A percentile compares a stretch with the other conserved stretches of the same genome.
Evolutionary conservation across 345 rosid genomes (phyloP).

Genomic region (Ceriops zippeliana): DNA sequence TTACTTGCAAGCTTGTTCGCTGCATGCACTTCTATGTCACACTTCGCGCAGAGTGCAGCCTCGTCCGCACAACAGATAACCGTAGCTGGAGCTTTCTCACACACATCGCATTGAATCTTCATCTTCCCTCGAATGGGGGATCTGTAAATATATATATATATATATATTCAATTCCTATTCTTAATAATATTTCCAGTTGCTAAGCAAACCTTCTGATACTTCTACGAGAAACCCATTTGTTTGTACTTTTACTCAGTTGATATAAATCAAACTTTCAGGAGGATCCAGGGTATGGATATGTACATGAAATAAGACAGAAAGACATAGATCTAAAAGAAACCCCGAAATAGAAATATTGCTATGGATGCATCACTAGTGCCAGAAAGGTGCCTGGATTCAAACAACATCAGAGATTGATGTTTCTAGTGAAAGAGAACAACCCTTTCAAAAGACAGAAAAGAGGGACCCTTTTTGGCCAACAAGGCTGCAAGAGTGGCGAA

Average conservation of each 20-base stretch:
- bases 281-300: background rate
- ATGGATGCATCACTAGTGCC: background rate
- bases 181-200: constrained; percentile 5
- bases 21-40: constrained; percentile 86
- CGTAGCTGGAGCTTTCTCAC: constrained; percentile 91
- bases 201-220: constrained; percentile 10
- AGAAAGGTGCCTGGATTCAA: background rate
- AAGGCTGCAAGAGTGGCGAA: too few species aligned
- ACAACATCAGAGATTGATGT: too few species aligned
- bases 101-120: constrained; percentile 98
- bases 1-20: constrained; percentile 95
- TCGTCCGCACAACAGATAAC: constrained; percentile 98
- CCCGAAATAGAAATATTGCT: background rate
- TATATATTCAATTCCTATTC: background rate
- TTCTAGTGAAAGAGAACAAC: background rate
- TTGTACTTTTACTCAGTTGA: background rate
- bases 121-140: constrained; percentile 28
- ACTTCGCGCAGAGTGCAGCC: constrained; percentile 82
- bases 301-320: background rate
- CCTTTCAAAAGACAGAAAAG: background rate
- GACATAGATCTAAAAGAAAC: background rate
- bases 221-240: background rate
- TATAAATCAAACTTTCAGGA: background rate
- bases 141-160: background rate
- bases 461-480: too few species aligned